Evolutionary conservation across 257 asterid species (phyloP).

Genomic region (Forsythia viridissima): DNA sequence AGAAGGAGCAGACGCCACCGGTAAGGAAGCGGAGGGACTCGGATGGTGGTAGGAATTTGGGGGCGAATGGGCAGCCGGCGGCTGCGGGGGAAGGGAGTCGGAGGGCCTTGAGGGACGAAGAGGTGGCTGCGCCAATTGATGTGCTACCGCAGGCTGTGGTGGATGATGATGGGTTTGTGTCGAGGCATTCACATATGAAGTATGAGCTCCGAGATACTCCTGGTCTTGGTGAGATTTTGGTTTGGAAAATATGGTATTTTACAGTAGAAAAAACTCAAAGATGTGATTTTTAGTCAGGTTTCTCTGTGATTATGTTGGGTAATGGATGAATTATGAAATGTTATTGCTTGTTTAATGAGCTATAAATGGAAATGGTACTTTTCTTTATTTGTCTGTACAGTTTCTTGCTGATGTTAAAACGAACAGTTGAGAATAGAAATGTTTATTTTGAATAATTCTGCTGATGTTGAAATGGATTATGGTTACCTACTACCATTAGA

Average conservation of each 20-base stretch:
- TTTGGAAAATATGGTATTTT: neutral
- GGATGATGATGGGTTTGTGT: slow-evolving; percentile 72
- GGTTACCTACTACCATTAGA: neutral
- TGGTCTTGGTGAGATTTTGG: slow-evolving; percentile 75
- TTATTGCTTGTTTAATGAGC: neutral
- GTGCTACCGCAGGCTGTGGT: slow-evolving; percentile 59
- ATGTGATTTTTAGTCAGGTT: too few species aligned
- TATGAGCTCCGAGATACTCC: slow-evolving; percentile 91
- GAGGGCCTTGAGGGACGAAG: slow-evolving; percentile 60
- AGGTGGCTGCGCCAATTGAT: slow-evolving; percentile 39
- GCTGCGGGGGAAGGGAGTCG: slow-evolving; percentile 39
- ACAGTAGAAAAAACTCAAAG: neutral
- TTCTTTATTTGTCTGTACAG: neutral
- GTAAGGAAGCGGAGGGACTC: slow-evolving; percentile 87
- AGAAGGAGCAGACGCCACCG: slow-evolving; percentile 44
- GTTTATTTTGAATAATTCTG: neutral
- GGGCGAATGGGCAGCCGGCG: slow-evolving; percentile 49
- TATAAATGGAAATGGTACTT: neutral
- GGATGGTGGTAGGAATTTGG: slow-evolving; percentile 63
- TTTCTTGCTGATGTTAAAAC: neutral
- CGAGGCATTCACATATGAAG: slow-evolving; percentile 84
- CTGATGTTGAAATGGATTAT: neutral
- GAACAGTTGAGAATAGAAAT: neutral
- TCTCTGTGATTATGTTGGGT: neutral
- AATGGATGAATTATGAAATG: neutral